Evolutionary conservation across 1,284 basidiomycete species (phyloP).

Genomic region (Afroboletus lepidellus): DNA sequence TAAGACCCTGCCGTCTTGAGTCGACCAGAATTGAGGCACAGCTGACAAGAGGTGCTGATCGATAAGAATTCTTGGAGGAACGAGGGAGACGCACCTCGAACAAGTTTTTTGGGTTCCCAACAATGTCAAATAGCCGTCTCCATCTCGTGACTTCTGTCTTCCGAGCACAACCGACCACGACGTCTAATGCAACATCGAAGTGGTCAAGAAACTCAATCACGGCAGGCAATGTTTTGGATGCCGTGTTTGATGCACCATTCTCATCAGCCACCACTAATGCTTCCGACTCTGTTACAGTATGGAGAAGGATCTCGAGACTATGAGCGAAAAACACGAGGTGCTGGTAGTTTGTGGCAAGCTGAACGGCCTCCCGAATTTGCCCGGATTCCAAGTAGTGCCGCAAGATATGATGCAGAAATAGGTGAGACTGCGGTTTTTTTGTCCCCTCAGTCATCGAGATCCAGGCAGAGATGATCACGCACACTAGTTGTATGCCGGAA

Average conservation of each 20-base stretch:
- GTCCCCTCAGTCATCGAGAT: slow-evolving; percentile 2
- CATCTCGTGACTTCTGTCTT: slow-evolving; percentile 96
- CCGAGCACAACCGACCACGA: slow-evolving; percentile 93
- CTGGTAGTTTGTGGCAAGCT: slow-evolving; percentile 86
- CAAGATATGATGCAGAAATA: slow-evolving; percentile 93
- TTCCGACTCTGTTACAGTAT: slow-evolving; percentile 94
- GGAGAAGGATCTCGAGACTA: slow-evolving; percentile 90
- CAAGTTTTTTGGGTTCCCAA: slow-evolving; percentile 87
- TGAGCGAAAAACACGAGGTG: slow-evolving; percentile 92
- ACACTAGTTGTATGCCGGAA: slow-evolving; percentile 92
- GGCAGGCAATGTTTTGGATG: slow-evolving; percentile 49
- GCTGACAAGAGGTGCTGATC: slow-evolving; percentile 40
- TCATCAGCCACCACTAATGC: slow-evolving; percentile 39
- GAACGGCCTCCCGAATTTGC: slow-evolving; percentile 78
- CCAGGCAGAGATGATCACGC: slow-evolving; percentile 28
- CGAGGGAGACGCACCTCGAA: slow-evolving; percentile 67
- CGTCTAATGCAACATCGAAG: slow-evolving; percentile 87
- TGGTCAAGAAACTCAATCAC: slow-evolving; percentile 93
- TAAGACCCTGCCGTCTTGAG: slow-evolving; percentile 93
- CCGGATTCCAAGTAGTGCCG: slow-evolving; percentile 76
- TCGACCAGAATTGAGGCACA: slow-evolving; percentile 72
- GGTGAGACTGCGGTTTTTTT: slow-evolving; percentile 66
- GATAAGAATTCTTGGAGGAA: not conserved
- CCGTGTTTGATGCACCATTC: slow-evolving; percentile 23
- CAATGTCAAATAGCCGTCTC: slow-evolving; percentile 85